Conservation (phyloP, 345 rosid species). For the Salix dunnii region DNA sequence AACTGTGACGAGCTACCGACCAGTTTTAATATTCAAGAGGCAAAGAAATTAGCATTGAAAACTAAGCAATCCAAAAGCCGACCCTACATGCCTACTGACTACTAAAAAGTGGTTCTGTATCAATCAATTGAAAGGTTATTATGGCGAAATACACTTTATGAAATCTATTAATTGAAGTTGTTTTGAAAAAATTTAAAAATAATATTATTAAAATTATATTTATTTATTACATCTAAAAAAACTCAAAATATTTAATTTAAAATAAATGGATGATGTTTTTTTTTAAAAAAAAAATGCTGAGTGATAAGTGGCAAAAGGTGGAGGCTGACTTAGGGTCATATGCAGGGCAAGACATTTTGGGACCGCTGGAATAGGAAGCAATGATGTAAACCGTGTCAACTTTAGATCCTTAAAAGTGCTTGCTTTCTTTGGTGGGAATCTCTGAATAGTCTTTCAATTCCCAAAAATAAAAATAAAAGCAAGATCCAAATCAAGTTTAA, state of each 20-base stretch:
- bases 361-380: not conserved
- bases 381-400: not conserved
- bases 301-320: not conserved
- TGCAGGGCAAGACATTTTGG: not conserved
- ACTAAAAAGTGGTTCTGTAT: not conserved
- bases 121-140: not conserved
- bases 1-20: constrained; percentile 2
- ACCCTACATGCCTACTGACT: not conserved
- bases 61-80: not conserved
- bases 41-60: not conserved
- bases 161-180: too few species aligned
- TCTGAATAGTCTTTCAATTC: not conserved
- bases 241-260: too few species aligned
- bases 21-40: not conserved
- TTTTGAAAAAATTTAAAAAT: too few species aligned
- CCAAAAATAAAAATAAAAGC: not conserved
- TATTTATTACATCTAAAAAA: too few species aligned
- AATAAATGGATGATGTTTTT: not conserved
- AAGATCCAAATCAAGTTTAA: not conserved
- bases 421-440: not conserved
- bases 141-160: not conserved
- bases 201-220: too few species aligned
- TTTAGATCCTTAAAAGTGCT: not conserved
- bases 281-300: too few species aligned
- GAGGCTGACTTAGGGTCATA: too few species aligned